Evolutionary conservation across 768 basidiomycete species (phyloP).

Genomic region (Rhizopogon vesiculosus): DNA sequence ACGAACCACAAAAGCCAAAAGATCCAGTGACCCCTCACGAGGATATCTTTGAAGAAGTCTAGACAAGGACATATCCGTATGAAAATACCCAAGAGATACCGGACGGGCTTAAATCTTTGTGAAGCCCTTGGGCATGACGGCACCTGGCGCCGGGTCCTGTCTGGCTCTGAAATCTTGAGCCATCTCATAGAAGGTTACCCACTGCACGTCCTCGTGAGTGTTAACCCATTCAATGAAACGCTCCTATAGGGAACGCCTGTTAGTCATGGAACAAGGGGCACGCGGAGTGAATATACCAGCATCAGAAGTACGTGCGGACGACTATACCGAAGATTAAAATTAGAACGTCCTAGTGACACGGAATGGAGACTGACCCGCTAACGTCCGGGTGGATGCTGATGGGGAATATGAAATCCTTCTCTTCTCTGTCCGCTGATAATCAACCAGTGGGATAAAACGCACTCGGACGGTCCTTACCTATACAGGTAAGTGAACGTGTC

Average conservation of each 20-base stretch:
- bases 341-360: background rate
- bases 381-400: slow-evolving; percentile 80
- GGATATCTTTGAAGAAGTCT: no score
- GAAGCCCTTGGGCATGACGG: slow-evolving; percentile 51
- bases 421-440: slow-evolving; percentile 34
- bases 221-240: slow-evolving; percentile 75
- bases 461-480: slow-evolving; percentile 28
- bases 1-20: no score
- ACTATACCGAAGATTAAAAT: slow-evolving; percentile 23
- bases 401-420: slow-evolving; percentile 64
- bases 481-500: slow-evolving; percentile 69
- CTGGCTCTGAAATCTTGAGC: slow-evolving; percentile 55
- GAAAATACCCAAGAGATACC: background rate
- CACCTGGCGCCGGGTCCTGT: slow-evolving; percentile 41
- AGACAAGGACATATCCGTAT: background rate
- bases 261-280: background rate
- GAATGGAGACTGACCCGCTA: slow-evolving; percentile 44
- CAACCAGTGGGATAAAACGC: background rate
- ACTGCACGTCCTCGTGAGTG: slow-evolving; percentile 62
- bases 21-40: no score
- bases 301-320: slow-evolving; percentile 70
- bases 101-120: slow-evolving; percentile 1
- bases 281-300: slow-evolving; percentile 40
- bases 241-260: slow-evolving; percentile 34
- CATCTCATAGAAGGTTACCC: slow-evolving; percentile 70